Evolutionary conservation across 345 rosid species (phyloP).

Genomic region (Eucalyptus marginata): DNA sequence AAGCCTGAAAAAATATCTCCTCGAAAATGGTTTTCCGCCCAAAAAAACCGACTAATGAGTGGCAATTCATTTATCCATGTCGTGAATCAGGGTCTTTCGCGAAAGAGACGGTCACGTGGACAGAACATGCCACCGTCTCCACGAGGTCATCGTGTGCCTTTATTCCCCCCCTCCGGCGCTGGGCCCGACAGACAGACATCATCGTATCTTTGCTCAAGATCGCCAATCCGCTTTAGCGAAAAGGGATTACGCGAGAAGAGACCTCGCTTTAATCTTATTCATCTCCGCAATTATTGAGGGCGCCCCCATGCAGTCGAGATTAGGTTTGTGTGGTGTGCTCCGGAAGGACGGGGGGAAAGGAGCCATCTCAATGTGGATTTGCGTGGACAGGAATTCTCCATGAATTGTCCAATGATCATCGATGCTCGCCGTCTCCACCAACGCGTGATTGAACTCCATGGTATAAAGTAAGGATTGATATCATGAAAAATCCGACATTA

Average conservation of each 20-base stretch:
- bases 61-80: neutral
- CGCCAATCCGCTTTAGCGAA: neutral
- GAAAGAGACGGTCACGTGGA: neutral
- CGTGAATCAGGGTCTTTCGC: neutral
- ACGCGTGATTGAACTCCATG: too few species aligned
- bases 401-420: neutral
- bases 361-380: neutral
- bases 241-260: neutral
- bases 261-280: neutral
- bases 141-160: neutral
- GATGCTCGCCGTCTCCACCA: neutral
- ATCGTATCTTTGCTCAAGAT: neutral
- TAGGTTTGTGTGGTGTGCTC: neutral
- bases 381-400: neutral
- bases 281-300: neutral
- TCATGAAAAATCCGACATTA: too few species aligned
- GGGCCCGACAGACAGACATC: neutral
- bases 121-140: neutral
- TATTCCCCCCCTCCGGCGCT: too few species aligned
- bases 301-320: neutral
- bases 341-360: neutral
- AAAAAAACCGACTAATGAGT: neutral
- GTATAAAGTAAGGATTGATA: too few species aligned
- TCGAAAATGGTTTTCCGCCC: neutral
- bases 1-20: neutral